Base-by-base conservation (phyloP, 1,284 basidiomycete species). In the Termitomyces sp. region DNA sequence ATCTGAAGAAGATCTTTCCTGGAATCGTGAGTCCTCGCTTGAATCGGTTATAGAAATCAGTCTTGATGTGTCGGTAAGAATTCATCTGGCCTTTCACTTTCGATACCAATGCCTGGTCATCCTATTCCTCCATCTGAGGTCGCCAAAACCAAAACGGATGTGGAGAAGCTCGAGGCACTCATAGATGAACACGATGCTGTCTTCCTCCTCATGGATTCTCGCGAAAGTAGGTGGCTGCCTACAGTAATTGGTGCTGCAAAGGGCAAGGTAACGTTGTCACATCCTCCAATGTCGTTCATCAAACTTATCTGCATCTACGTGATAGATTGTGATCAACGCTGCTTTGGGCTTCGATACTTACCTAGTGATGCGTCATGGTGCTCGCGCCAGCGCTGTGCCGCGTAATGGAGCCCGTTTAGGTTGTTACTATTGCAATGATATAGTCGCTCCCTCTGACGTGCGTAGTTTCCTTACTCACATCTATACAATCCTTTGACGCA, bases 351-450 rank as follows among this genome's bases (percentile, higher is more conserved):
- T 98, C 65, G 97, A 99, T 63, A 92, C 91, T 1, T 99, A 88
- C 73, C 81, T 99, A 30, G 95, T 98, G 15, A 98, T 98, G 96
- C 82, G 97, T 1, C 96, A 98, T 67, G 96, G 96, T 3, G 81
- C 86, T 2, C 82, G 87, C 6, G 68, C 70, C 15, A 68, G 72
- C 9, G 65, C 70, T 17, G 67, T 74, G 1, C 58, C 68, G 1
- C 67, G 70, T 19, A 71, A 67, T 3, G 69, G 69, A 17, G 71
- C 76, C 10, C 68, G 70, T 44, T 72, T 98, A 21, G 96, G 96
- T 0, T 99, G 96, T 68, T 99, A 99, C 68, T 99, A 94, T 66
- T 99, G 97, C 73, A 98, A 98, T 63, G 97, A 99, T 63, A 91
- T 99, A 47, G 94, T 98, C 15, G 96, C 96, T 0, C 96, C 97